These are phyloP conservation scores for Botryotinia calthae DNA, from an alignment of 2,329 filamentous ascomycete genomes.

Conservation along the genomic window DNA sequence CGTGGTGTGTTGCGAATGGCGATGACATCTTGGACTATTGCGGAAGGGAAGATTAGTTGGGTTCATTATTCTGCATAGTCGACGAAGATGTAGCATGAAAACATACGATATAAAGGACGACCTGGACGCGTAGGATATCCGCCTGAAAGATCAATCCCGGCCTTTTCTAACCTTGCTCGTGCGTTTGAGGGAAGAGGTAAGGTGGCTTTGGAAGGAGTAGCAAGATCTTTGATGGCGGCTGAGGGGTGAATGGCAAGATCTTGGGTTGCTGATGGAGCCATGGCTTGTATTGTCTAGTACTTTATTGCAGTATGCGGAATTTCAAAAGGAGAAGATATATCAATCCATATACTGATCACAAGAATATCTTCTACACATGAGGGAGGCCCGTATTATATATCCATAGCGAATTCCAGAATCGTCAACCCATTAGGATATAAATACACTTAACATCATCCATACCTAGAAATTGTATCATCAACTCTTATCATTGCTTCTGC, in stretches of 20 bases:
- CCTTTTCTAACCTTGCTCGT: slow-evolving; percentile 60
- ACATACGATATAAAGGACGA: slow-evolving; percentile 55
- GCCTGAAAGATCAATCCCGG: slow-evolving; percentile 64
- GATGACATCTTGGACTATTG: slow-evolving; percentile 58
- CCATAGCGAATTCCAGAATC: not conserved
- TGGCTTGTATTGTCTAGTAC: not conserved
- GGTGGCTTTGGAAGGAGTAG: slow-evolving; percentile 60
- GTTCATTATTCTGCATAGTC: not conserved
- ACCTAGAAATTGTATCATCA: slow-evolving; percentile 1
- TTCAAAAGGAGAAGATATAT: not conserved
- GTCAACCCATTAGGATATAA: not conserved
- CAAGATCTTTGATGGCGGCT: slow-evolving; percentile 57
- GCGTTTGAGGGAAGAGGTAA: slow-evolving; percentile 59
- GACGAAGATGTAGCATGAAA: not conserved
- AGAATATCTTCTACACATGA: not conserved
- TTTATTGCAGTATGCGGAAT: not conserved
- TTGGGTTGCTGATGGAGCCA: slow-evolving; percentile 40
- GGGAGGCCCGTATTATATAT: not conserved
- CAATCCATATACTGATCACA: not conserved
- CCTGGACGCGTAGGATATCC: slow-evolving; percentile 71
- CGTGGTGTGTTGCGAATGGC: slow-evolving; percentile 59
- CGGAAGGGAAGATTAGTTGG: not conserved
- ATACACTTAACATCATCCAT: not conserved
- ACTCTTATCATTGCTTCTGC: not conserved
- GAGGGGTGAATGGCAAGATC: slow-evolving; percentile 55